Conservation (phyloP, 2,329 filamentous ascomycete genomes). For the Mycosphaerelloides madeirae region DNA sequence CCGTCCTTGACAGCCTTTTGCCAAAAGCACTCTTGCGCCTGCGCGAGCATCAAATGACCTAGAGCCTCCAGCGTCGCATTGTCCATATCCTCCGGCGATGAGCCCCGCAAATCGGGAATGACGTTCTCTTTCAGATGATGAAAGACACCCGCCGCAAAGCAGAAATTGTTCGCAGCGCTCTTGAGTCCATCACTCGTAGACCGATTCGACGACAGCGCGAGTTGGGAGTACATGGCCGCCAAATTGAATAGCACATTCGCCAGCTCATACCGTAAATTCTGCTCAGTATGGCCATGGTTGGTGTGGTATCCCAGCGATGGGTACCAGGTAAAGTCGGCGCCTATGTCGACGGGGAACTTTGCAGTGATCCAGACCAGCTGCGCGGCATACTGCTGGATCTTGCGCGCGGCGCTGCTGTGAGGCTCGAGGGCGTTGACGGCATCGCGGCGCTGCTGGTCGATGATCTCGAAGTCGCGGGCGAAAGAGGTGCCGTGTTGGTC, state of each 20-base stretch:
- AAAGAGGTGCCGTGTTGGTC: constrained; percentile 99
- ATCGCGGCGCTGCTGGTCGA: constrained; percentile 76
- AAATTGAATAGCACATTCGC: constrained; percentile 93
- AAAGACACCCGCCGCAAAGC: constrained; percentile 78
- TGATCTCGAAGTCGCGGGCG: constrained; percentile 75
- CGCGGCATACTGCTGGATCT: constrained; percentile 85
- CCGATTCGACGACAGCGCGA: constrained; percentile 75
- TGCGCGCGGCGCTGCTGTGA: constrained; percentile 78
- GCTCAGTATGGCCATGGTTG: constrained; percentile 39
- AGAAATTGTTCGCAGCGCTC: constrained; percentile 83
- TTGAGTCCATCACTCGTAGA: constrained; percentile 78
- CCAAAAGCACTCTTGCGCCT: constrained; percentile 98
- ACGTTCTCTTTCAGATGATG: constrained; percentile 70
- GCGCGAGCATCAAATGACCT: constrained; percentile 77
- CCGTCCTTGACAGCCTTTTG: constrained; percentile 92
- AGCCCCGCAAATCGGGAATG: constrained; percentile 73
- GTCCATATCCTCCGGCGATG: constrained; percentile 93
- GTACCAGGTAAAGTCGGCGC: constrained; percentile 95
- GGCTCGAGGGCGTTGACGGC: constrained; percentile 87
- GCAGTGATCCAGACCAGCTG: constrained; percentile 90
- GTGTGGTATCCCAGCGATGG: constrained; percentile 72
- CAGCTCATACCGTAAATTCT: constrained; percentile 73
- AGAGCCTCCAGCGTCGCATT: constrained; percentile 77
- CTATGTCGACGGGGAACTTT: constrained; percentile 96
- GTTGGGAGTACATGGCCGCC: constrained; percentile 85